Conservation (phyloP, 2,329 filamentous ascomycete species). For the Beauveria asiatica region DNA sequence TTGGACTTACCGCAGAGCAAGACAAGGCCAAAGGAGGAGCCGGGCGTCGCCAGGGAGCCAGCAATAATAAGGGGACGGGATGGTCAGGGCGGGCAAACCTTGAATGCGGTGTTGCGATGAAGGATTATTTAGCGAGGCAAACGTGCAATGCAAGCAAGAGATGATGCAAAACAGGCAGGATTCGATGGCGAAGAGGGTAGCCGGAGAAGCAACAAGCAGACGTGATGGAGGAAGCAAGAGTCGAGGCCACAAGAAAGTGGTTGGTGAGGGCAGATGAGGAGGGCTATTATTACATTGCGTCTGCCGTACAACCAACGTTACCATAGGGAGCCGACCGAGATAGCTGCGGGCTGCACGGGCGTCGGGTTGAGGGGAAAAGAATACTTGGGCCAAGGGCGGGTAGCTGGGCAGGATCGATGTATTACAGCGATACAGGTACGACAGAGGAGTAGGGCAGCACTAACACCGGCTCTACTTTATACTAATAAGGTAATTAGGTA, state of each 20-base stretch:
- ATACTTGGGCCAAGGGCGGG: neutral
- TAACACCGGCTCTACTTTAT: neutral
- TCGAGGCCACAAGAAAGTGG: neutral
- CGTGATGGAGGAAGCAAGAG: neutral
- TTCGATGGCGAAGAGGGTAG: neutral
- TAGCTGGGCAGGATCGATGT: neutral
- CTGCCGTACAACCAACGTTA: neutral
- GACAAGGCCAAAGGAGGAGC: slow-evolving; percentile 5
- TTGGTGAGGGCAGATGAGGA: neutral
- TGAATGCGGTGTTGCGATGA: neutral
- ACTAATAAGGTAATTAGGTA: too few species aligned
- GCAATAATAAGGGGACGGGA: neutral
- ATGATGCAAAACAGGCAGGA: neutral
- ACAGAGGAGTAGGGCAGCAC: neutral
- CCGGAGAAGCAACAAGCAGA: neutral
- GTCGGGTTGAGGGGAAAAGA: neutral
- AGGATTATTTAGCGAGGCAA: neutral
- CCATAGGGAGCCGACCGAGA: neutral
- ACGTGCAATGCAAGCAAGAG: neutral
- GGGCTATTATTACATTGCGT: neutral
- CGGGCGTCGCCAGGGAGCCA: slow-evolving; percentile 1
- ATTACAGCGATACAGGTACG: neutral
- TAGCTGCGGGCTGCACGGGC: neutral
- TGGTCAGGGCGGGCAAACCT: slow-evolving; percentile 1
- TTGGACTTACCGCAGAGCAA: slow-evolving; percentile 4